These are phyloP conservation scores for Paramecium sexaurelia DNA, from an alignment of 73 alveolate genomes.

Conservation along the genomic window DNA sequence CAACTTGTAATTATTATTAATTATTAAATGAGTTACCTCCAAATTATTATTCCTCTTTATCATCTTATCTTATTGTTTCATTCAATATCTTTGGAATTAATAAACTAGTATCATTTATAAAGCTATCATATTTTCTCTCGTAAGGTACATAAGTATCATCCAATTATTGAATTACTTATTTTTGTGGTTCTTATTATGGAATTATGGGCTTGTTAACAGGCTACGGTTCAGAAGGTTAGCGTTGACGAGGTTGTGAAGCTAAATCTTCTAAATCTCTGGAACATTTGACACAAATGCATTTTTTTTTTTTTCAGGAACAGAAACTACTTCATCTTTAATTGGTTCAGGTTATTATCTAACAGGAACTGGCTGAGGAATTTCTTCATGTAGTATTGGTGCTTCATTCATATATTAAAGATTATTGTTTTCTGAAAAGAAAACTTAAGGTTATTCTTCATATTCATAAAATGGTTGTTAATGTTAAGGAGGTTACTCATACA, in stretches of 20 bases:
- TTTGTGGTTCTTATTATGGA: neutral
- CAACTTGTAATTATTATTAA: neutral
- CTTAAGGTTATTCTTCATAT: constrained; percentile 18
- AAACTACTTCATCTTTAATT: neutral
- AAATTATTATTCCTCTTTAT: neutral
- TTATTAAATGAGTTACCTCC: constrained; percentile 2
- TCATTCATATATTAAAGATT: neutral
- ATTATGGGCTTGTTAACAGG: neutral
- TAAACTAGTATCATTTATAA: constrained; percentile 16
- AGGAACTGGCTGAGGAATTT: neutral
- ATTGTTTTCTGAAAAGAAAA: neutral
- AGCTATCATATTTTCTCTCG: constrained; percentile 44
- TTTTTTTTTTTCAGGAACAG: constrained; percentile 18
- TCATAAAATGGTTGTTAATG: constrained; percentile 2
- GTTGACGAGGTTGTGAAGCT: neutral
- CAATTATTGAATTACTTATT: neutral
- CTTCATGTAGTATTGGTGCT: neutral
- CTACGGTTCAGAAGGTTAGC: neutral
- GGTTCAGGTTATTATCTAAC: neutral
- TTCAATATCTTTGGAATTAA: neutral
- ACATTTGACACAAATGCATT: constrained; percentile 49
- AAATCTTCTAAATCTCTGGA: constrained; percentile 13
- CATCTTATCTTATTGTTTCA: neutral
- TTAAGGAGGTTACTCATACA: neutral
- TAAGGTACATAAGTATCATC: constrained; percentile 40